phyloP scores from a whole-genome alignment of 2,329 filamentous ascomycete species.

The Pseudofabraea citricarpa region DNA sequence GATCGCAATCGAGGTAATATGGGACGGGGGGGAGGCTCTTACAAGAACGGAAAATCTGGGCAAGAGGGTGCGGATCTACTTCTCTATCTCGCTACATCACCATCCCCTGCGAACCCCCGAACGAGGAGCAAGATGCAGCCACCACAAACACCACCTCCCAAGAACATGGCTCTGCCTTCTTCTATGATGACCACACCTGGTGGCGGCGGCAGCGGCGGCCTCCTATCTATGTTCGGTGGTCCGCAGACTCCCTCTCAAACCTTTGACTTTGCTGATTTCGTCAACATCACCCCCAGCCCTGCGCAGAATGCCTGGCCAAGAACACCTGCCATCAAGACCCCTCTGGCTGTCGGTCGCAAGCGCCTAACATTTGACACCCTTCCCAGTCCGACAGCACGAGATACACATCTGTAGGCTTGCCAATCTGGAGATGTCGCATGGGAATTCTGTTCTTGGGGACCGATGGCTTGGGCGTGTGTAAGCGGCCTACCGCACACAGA shows the following conservation, averaged over 20 bases:
- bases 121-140: slow-evolving; percentile 52
- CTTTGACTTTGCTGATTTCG: slow-evolving; percentile 95
- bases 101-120: slow-evolving; percentile 69
- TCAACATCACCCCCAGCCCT: slow-evolving; percentile 94
- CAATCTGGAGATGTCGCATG: slow-evolving; percentile 60
- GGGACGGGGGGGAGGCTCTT: slow-evolving; percentile 40
- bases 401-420: too few relatives aligned
- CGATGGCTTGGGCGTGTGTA: too few relatives aligned
- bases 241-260: slow-evolving; percentile 74
- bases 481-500: too few relatives aligned
- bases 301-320: slow-evolving; percentile 74
- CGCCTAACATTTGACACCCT: slow-evolving; percentile 24
- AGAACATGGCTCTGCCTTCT: slow-evolving; percentile 66
- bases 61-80: slow-evolving; percentile 80
- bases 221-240: slow-evolving; percentile 60
- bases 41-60: slow-evolving; percentile 52
- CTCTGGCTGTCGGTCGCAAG: slow-evolving; percentile 19
- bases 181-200: slow-evolving; percentile 88
- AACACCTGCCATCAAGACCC: slow-evolving; percentile 25
- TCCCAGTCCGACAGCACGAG: slow-evolving; percentile 11
- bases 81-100: slow-evolving; percentile 84
- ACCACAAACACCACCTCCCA: slow-evolving; percentile 72
- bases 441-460: too few relatives aligned
- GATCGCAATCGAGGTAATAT: slow-evolving; percentile 49
- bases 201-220: slow-evolving; percentile 59